phyloP scores from a whole-genome alignment of 2,329 filamentous ascomycete genomes.

The Cladosporium sp. region DNA sequence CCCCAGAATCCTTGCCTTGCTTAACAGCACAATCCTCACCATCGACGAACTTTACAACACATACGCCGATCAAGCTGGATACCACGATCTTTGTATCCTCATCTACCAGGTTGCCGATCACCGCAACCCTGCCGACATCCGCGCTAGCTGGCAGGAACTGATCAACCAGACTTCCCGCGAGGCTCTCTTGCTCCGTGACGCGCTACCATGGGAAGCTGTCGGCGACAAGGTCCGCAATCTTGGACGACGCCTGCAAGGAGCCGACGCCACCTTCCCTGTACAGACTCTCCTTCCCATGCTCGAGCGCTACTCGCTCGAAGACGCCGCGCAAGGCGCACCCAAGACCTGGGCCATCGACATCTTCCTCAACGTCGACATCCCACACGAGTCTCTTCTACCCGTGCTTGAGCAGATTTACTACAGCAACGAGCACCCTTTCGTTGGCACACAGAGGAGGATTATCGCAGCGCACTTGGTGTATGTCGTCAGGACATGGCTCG shows the following conservation, averaged over 20 bases:
- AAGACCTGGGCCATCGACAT: constrained; percentile 65
- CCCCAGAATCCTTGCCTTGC: constrained; percentile 60
- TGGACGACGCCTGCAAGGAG: constrained; percentile 52
- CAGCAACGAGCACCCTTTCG: constrained; percentile 65
- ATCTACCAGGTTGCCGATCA: constrained; percentile 93
- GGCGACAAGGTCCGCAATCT: constrained; percentile 61
- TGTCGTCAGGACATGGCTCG: constrained; percentile 62
- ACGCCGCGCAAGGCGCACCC: constrained; percentile 53
- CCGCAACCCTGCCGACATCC: constrained; percentile 82
- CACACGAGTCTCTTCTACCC: constrained; percentile 62
- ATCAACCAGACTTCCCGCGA: constrained; percentile 65
- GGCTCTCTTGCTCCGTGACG: constrained; percentile 47
- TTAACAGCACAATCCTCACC: constrained; percentile 77
- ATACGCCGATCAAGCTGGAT: constrained; percentile 86
- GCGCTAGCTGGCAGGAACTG: constrained; percentile 79
- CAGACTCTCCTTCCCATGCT: constrained; percentile 57
- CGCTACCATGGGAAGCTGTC: constrained; percentile 70
- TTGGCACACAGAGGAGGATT: constrained; percentile 55
- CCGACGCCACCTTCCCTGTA: constrained; percentile 38
- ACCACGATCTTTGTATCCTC: constrained; percentile 89
- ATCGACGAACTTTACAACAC: constrained; percentile 90
- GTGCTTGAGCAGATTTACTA: constrained; percentile 69
- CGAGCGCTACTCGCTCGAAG: constrained; percentile 55
- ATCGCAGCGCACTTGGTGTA: constrained; percentile 66
- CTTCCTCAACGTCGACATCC: constrained; percentile 64